Evolutionary conservation across 2,329 filamentous ascomycete genomes (phyloP), one percentile per base, ranked within the genome.

Genomic region (Incumbomyces lentus): DNA sequence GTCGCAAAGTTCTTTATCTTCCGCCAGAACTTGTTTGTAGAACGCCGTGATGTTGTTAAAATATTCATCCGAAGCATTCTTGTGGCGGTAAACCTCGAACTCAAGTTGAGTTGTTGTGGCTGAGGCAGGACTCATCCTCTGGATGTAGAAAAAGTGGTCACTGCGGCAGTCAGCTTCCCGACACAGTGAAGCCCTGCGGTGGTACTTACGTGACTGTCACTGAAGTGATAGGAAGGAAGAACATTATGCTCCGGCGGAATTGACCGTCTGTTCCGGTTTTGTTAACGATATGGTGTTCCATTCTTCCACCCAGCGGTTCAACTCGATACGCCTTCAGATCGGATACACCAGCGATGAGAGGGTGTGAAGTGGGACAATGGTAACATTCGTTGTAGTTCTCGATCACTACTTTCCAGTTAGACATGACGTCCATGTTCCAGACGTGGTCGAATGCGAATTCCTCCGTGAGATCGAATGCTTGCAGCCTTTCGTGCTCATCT

Each of bases 41-140:
- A 78, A 73, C 48, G 71, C 59, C 59, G 69, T 72, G 61, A 81
- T 74, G 36, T 66, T 58, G 5, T 70, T 62, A 55, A 82, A 82
- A 47, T 79, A 71, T 32, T 73, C 74, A 30, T 80, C 72, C 14
- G 65, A 70, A 2, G 76, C 70, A 56, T 72, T 62, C 60, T 75
- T 78, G 68, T 81, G 74, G 50, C 77, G 71, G 67, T 71, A 82
- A 33, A 81, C 74, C 57, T 82, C 76, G 61, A 81, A 81, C 51
- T 69, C 68, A 70, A 82, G 79, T 22, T 64, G 64, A 5, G 71
- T 72, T 36, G 65, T 70, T 32, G 64, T 68, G 1, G 78, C 67
- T 1, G 68, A 65, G 39, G 63, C 68, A 6, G 79, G 78, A 12
- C 81, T 68, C 57, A 81, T 78, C 48, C 76, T 68, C 58, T 81